Conservation (phyloP, 2,329 filamentous ascomycete genomes). For the Purpureocillium takamizusanense region DNA sequence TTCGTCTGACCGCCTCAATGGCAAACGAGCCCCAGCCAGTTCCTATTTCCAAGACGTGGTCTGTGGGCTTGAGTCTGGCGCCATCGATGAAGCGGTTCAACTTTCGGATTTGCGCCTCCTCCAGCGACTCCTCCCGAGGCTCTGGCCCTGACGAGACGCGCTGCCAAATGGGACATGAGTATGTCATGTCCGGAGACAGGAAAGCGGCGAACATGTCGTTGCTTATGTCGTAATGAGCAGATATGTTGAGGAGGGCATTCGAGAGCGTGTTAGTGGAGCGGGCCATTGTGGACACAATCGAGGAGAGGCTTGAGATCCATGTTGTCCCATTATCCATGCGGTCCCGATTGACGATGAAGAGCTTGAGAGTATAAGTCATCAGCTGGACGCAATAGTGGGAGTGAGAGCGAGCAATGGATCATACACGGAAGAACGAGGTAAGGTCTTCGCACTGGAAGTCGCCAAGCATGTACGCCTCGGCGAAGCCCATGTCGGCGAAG, state of each 20-base stretch:
- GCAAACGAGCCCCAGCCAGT: constrained; percentile 70
- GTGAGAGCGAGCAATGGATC: constrained; percentile 6
- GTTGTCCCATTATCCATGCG: constrained; percentile 57
- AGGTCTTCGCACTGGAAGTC: constrained; percentile 60
- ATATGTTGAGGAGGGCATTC: constrained; percentile 55
- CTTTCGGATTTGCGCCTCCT: constrained; percentile 60
- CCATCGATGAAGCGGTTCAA: constrained; percentile 57
- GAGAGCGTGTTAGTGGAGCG: constrained; percentile 47
- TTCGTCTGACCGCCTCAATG: constrained; percentile 56
- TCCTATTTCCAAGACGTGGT: constrained; percentile 67
- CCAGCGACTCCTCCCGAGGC: constrained; percentile 41
- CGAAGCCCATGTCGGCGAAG: constrained; percentile 68
- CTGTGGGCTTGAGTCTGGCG: constrained; percentile 50
- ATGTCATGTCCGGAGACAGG: constrained; percentile 67
- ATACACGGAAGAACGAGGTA: constrained; percentile 58
- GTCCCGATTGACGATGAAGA: constrained; percentile 63
- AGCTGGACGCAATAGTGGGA: too few relatives aligned
- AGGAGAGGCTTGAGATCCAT: constrained; percentile 48
- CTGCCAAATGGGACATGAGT: constrained; percentile 60
- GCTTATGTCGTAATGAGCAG: constrained; percentile 66
- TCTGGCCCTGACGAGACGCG: background rate
- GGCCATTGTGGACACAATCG: constrained; percentile 48
- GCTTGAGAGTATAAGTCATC: constrained; percentile 25
- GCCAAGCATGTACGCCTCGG: constrained; percentile 64
- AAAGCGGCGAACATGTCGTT: constrained; percentile 71